A percentile compares a stretch with the other conserved stretches of the same genome.
phyloP scores from a whole-genome alignment of 495 filamentous ascomycete genomes.

The Penicillium egyptiacum region DNA sequence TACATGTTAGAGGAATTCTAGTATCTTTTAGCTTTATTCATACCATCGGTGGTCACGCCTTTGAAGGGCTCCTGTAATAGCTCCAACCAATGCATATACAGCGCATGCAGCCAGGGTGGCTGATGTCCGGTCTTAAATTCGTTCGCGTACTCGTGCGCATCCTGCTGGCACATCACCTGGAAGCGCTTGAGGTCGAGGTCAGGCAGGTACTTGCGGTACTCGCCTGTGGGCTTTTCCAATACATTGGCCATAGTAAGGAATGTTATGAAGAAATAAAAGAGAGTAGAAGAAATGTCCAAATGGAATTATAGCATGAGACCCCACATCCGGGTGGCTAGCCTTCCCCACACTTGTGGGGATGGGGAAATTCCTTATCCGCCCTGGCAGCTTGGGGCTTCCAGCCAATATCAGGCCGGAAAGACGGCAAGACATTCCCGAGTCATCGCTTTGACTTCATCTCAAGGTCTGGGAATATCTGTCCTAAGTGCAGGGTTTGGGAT shows the following conservation, averaged over 20 bases:
- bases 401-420: constrained; percentile 20
- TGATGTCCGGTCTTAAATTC: constrained; percentile 57
- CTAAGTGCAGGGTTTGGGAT: background rate
- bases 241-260: constrained; percentile 1
- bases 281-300: background rate
- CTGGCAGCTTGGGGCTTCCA: constrained; percentile 7
- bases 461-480: background rate
- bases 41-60: constrained; percentile 69
- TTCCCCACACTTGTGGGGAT: constrained; percentile 32
- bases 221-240: constrained; percentile 36
- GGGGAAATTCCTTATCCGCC: constrained; percentile 30
- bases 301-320: constrained; percentile 23
- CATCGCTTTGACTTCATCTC: constrained; percentile 5
- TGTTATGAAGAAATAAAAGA: background rate
- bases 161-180: constrained; percentile 60
- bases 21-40: constrained; percentile 11
- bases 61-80: constrained; percentile 67
- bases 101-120: constrained; percentile 66
- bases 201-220: constrained; percentile 60
- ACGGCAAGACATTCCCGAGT: no score
- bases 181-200: constrained; percentile 62
- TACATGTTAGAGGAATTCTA: constrained; percentile 9
- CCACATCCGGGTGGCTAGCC: constrained; percentile 19
- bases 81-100: constrained; percentile 67
- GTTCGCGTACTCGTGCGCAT: constrained; percentile 62